phyloP scores from a whole-genome alignment of 1,139 yeast genomes.

The Taphrina pruni region DNA sequence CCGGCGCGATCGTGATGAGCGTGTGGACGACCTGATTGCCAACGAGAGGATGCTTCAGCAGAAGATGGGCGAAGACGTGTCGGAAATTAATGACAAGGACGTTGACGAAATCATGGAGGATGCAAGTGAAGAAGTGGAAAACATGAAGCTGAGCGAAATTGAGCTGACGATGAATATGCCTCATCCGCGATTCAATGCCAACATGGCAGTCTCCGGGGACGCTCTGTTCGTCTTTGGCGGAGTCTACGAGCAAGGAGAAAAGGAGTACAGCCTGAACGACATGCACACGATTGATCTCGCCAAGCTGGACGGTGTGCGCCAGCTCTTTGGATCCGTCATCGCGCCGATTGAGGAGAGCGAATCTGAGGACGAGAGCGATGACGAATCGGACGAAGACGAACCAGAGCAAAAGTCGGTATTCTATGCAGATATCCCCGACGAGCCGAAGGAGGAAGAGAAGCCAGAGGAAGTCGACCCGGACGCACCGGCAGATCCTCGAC shows the following conservation, averaged over 20 bases:
- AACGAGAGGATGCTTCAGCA: slow-evolving; percentile 62
- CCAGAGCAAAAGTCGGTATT: slow-evolving; percentile 72
- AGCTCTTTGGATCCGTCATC: slow-evolving; percentile 59
- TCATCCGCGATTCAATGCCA: slow-evolving; percentile 65
- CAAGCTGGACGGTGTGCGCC: slow-evolving; percentile 75
- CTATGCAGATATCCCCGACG: slow-evolving; percentile 63
- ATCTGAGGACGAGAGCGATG: slow-evolving; percentile 59
- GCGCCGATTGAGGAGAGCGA: slow-evolving; percentile 80
- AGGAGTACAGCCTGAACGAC: slow-evolving; percentile 81
- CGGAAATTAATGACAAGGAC: slow-evolving; percentile 66
- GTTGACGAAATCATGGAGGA: slow-evolving; percentile 55
- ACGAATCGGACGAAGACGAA: slow-evolving; percentile 64
- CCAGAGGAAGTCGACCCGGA: slow-evolving; percentile 55
- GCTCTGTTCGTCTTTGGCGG: slow-evolving; percentile 89
- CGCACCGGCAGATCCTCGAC: slow-evolving; percentile 64
- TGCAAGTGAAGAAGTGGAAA: slow-evolving; percentile 48
- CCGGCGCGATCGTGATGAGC: slow-evolving; percentile 25
- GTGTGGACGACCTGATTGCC: slow-evolving; percentile 38
- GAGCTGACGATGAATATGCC: slow-evolving; percentile 46
- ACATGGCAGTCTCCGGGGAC: slow-evolving; percentile 86
- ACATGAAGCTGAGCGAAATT: slow-evolving; percentile 65
- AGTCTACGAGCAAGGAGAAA: slow-evolving; percentile 84
- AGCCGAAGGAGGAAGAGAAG: slow-evolving; percentile 63
- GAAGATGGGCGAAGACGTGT: slow-evolving; percentile 66
- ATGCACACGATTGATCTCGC: slow-evolving; percentile 85